These are phyloP conservation scores for Annulohypoxylon truncatum DNA, from an alignment of 2,329 filamentous ascomycete genomes.

Conservation along the genomic window DNA sequence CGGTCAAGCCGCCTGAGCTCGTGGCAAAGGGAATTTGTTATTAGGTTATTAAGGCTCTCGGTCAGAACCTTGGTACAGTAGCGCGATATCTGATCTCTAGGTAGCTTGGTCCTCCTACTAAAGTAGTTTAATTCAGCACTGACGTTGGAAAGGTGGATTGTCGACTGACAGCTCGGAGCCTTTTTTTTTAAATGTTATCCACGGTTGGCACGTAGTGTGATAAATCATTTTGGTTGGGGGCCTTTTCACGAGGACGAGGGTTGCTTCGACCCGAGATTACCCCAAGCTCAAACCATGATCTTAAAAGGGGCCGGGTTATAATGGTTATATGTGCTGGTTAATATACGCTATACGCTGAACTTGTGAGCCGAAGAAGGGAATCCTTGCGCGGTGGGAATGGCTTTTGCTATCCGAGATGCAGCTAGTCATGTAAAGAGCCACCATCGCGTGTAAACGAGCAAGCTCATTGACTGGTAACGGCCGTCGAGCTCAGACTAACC, in stretches of 20 bases:
- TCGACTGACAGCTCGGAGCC: constrained; percentile 33
- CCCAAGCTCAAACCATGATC: constrained; percentile 47
- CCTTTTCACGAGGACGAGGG: constrained; percentile 40
- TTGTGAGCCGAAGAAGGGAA: constrained; percentile 40
- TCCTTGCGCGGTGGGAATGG: constrained; percentile 37
- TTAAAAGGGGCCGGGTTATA: constrained; percentile 49
- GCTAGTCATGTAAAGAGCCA: constrained; percentile 37
- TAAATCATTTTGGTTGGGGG: constrained; percentile 39
- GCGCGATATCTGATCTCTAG: constrained; percentile 27
- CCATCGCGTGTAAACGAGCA: constrained; percentile 34
- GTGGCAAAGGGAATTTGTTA: constrained; percentile 2
- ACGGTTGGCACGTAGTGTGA: constrained; percentile 31
- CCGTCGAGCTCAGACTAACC: constrained; percentile 24
- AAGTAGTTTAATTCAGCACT: constrained; percentile 17
- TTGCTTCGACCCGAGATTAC: constrained; percentile 53
- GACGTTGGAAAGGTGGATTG: constrained; percentile 21
- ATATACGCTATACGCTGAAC: constrained; percentile 46
- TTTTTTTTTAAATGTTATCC: constrained; percentile 3
- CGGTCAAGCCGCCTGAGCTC: constrained; percentile 32
- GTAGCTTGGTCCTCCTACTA: constrained; percentile 1
- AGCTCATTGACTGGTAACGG: constrained; percentile 29
- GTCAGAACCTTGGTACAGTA: constrained; percentile 24
- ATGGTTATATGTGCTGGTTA: constrained; percentile 53
- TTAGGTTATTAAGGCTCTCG: constrained; percentile 3
- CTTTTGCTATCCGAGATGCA: constrained; percentile 40